Evolutionary conservation across 2,329 filamentous ascomycete species (phyloP), one percentile per base, ranked within the genome.

Genomic region (Verticillium alfalfae): DNA sequence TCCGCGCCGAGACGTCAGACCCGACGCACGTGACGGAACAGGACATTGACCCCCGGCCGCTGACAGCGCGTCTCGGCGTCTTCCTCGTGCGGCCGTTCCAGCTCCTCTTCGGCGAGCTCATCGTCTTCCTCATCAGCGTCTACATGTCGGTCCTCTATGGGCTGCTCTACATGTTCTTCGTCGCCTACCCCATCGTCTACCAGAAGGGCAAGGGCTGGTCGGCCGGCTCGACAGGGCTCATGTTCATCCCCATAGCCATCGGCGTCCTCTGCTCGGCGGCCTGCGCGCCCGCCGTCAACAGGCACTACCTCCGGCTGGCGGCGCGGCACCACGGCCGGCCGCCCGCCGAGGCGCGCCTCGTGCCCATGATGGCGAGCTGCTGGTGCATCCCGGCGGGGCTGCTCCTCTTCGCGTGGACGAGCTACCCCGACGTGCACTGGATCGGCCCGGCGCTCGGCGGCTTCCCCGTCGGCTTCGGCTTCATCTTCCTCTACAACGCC

Each of bases 81-180:
- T 94, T 95, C 81, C 78, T 96, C 45, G 71, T 95, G 65, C 86
- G 92, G 5, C 93, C 92, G 1, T 91, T 96, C 78, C 91, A 95
- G 78, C 85, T 97, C 2, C 84, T 96, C 38, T 94, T 95, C 74
- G 78, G 84, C 64, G 92, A 96, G 74, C 86, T 90, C 45, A 96
- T 97, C 69, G 91, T 96, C 57, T 85, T 96, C 67, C 85, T 95
- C 69, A 89, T 96, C 68, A 87, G 88, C 0, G 66, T 96, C 1
- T 96, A 96, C 80, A 96, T 95, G 91, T 89, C 86, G 2, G 90
- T 95, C 1, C 81, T 94, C 13, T 92, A 91, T 73, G 88, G 88
- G 10, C 77, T 91, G 4, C 77, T 90, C 16, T 91, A 91, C 80
- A 90, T 91, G 88, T 91, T 90, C 79, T 91, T 91, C 77, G 81